These are phyloP conservation scores for Poteriospumella lacustris DNA, from an alignment of 108 stramenopile species.

Conservation along the genomic window DNA sequence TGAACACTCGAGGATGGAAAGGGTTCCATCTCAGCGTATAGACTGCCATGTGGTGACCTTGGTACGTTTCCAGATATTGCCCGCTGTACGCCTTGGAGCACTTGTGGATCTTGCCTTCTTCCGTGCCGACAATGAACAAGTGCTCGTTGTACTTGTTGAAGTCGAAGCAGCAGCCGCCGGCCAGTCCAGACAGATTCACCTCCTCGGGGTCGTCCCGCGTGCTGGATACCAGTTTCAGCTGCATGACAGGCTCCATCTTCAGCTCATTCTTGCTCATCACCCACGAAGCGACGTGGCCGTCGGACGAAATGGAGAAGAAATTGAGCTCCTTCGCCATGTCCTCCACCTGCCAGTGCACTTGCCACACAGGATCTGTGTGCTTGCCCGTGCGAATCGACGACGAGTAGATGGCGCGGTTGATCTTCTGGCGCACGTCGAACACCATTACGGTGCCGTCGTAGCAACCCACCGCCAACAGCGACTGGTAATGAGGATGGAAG, in stretches of 20 bases:
- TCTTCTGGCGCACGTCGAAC: conserved; percentile 66
- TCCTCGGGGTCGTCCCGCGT: conserved; percentile 64
- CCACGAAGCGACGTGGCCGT: conserved; percentile 79
- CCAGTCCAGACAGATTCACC: conserved; percentile 63
- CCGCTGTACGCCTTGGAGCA: conserved; percentile 82
- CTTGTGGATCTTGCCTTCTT: conserved; percentile 81
- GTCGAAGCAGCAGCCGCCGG: conserved; percentile 80
- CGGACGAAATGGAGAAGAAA: conserved; percentile 74
- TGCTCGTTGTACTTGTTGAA: conserved; percentile 72
- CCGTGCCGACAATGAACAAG: conserved; percentile 79
- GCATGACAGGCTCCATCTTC: conserved; percentile 83
- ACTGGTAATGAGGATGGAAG: conserved; percentile 70
- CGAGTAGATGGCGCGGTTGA: conserved; percentile 66
- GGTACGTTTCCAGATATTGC: conserved; percentile 82
- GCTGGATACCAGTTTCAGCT: conserved; percentile 62
- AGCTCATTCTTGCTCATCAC: conserved; percentile 77
- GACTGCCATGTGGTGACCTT: conserved; percentile 77
- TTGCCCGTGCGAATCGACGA: conserved; percentile 74
- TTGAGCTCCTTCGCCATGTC: conserved; percentile 65
- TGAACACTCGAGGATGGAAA: conserved; percentile 72
- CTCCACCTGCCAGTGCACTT: conserved; percentile 51
- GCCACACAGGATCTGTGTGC: conserved; percentile 51
- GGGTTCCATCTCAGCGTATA: conserved; percentile 76
- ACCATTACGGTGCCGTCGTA: conserved; percentile 79
- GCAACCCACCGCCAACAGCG: conserved; percentile 78